phyloP scores from a whole-genome alignment of 768 basidiomycete genomes.

The Lactarius trivialis region DNA sequence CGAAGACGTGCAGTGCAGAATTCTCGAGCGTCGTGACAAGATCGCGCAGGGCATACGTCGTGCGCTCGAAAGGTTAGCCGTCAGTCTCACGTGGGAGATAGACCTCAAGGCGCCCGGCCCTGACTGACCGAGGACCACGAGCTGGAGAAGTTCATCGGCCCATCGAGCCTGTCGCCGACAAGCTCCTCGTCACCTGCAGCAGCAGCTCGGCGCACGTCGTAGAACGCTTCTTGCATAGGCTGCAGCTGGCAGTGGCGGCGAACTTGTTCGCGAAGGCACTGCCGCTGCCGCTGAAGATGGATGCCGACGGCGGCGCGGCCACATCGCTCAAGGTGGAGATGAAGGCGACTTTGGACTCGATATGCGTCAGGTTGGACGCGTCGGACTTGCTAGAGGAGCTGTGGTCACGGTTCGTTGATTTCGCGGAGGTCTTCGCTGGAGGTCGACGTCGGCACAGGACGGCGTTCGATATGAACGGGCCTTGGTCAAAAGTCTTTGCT shows the following conservation, averaged over 20 bases:
- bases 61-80: conserved; percentile 3
- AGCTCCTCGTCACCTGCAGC: conserved; percentile 5
- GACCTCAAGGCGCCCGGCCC: conserved; percentile 8
- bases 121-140: conserved; percentile 14
- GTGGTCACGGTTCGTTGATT: conserved; percentile 2
- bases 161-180: not conserved
- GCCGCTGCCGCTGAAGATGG: not conserved
- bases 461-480: too few relatives aligned
- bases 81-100: not conserved
- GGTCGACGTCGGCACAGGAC: too few relatives aligned
- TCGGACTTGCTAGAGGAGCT: conserved; percentile 1
- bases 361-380: conserved; percentile 1
- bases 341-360: conserved; percentile 7
- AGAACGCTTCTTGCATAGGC: not conserved
- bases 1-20: not conserved
- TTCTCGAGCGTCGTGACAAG: not conserved
- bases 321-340: too few relatives aligned
- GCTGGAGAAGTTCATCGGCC: conserved; percentile 8
- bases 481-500: too few relatives aligned
- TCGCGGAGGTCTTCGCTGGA: not conserved
- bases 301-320: not conserved
- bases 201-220: not conserved
- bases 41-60: conserved; percentile 8
- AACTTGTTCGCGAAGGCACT: not conserved
- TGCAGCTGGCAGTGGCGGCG: conserved; percentile 10